phyloP scores from a whole-genome alignment of 2,329 filamentous ascomycete species.

The Penicillium sp. region DNA sequence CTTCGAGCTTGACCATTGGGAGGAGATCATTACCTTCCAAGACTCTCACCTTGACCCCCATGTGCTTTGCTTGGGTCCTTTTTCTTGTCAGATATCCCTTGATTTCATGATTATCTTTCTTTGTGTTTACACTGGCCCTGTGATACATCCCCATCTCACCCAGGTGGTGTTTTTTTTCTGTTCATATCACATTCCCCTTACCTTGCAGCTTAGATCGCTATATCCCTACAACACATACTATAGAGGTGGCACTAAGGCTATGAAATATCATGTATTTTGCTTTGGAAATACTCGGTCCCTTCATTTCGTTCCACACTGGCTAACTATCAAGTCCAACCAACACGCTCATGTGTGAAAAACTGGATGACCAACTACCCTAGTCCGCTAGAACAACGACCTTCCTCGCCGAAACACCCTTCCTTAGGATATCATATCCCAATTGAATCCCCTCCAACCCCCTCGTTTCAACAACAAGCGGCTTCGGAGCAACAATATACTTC shows the following conservation, averaged over 20 bases:
- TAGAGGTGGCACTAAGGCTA: slow-evolving; percentile 10
- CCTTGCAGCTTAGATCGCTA: slow-evolving; percentile 13
- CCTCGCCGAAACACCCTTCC: slow-evolving; percentile 36
- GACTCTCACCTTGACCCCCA: slow-evolving; percentile 19
- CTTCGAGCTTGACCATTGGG: neutral
- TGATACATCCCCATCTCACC: slow-evolving; percentile 3
- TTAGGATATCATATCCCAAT: slow-evolving; percentile 25
- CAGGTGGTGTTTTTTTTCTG: slow-evolving; percentile 15
- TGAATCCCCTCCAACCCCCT: slow-evolving; percentile 19
- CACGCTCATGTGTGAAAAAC: neutral
- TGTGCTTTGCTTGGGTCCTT: slow-evolving; percentile 16
- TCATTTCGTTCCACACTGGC: neutral
- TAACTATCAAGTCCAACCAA: neutral
- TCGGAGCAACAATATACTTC: neutral
- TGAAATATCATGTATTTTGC: slow-evolving; percentile 14
- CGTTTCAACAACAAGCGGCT: neutral
- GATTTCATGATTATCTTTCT: slow-evolving; percentile 15
- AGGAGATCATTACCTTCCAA: neutral
- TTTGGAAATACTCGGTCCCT: neutral
- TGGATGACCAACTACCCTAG: neutral
- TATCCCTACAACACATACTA: neutral
- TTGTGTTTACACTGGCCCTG: slow-evolving; percentile 1
- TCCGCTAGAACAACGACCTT: slow-evolving; percentile 35
- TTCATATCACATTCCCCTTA: slow-evolving; percentile 19
- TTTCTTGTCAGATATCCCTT: slow-evolving; percentile 29